phyloP scores from a whole-genome alignment of 2,329 filamentous ascomycete species.

The Trichoderma sp. region DNA sequence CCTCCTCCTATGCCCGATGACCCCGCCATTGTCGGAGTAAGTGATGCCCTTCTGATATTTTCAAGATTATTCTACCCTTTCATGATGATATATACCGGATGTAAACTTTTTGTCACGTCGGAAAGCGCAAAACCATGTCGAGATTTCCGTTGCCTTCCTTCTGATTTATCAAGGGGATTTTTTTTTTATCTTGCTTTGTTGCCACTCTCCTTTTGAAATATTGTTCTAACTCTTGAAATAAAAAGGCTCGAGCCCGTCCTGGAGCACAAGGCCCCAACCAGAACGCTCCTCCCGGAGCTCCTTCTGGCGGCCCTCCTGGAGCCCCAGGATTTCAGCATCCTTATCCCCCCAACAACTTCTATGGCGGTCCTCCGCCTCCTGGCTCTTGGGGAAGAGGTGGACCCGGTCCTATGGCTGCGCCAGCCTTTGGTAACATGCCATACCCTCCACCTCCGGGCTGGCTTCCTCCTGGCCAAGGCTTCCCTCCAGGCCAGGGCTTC shows the following conservation, averaged over 20 bases:
- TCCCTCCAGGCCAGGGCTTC: slow-evolving; percentile 75
- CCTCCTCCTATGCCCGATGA: slow-evolving; percentile 85
- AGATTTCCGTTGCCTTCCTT: slow-evolving; percentile 99
- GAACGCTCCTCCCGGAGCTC: slow-evolving; percentile 40
- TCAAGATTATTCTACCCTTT: slow-evolving; percentile 37
- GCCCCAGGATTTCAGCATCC: slow-evolving; percentile 46
- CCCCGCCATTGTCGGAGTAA: slow-evolving; percentile 95
- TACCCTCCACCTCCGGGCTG: slow-evolving; percentile 78
- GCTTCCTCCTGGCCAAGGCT: slow-evolving; percentile 77
- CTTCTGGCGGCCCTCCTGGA: slow-evolving; percentile 34
- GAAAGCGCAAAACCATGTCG: slow-evolving; percentile 96
- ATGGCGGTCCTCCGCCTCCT: slow-evolving; percentile 54
- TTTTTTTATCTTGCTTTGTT: not conserved
- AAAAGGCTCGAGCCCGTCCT: slow-evolving; percentile 46
- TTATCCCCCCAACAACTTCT: slow-evolving; percentile 50
- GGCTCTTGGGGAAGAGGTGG: slow-evolving; percentile 58
- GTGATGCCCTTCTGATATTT: slow-evolving; percentile 46
- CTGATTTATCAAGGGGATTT: slow-evolving; percentile 60
- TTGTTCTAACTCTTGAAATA: slow-evolving; percentile 30
- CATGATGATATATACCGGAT: slow-evolving; percentile 98
- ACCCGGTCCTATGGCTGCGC: slow-evolving; percentile 58
- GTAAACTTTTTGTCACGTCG: slow-evolving; percentile 79
- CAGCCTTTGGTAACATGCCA: slow-evolving; percentile 70
- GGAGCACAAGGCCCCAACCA: slow-evolving; percentile 38
- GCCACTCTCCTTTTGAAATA: not conserved